Evolutionary conservation across 169 alveolate genomes (phyloP).

Genomic region (Amoebophrya sp.): DNA sequence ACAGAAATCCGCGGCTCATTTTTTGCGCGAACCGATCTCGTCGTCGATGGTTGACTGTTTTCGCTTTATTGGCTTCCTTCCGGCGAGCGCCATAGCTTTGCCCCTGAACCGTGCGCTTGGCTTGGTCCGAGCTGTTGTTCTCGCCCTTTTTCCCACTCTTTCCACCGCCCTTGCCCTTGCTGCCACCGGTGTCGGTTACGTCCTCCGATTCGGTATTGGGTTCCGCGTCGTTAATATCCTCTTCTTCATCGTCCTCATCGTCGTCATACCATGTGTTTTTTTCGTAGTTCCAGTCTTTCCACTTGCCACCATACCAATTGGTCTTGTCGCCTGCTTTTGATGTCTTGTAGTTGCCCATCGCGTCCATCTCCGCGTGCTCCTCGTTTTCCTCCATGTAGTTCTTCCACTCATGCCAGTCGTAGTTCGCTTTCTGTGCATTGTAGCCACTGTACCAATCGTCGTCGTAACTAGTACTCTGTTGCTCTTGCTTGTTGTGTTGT

Average conservation of each 20-base stretch:
- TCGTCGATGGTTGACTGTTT: background rate
- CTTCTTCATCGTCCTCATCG: no score
- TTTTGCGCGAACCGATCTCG: background rate
- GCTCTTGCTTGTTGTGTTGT: background rate
- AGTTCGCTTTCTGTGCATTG: background rate
- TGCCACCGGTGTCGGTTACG: no score
- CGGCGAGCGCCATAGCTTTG: background rate
- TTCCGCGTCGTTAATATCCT: no score
- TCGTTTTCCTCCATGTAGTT: background rate
- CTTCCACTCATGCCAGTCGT: no score
- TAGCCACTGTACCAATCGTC: background rate
- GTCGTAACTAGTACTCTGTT: background rate
- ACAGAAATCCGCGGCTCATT: background rate
- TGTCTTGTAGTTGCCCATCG: background rate
- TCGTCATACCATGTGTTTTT: no score
- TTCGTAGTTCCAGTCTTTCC: no score
- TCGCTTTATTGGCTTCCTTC: background rate
- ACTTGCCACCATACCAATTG: background rate
- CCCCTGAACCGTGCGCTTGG: background rate
- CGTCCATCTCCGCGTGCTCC: background rate
- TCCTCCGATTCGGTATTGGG: no score
- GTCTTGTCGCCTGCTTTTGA: background rate
- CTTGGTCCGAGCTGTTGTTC: background rate
- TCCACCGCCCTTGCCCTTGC: background rate
- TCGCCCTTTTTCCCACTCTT: background rate